Evolutionary conservation across 305 asterid genomes (phyloP), one percentile per base, ranked within the genome.

Genomic region (Fraxinus greggii): DNA sequence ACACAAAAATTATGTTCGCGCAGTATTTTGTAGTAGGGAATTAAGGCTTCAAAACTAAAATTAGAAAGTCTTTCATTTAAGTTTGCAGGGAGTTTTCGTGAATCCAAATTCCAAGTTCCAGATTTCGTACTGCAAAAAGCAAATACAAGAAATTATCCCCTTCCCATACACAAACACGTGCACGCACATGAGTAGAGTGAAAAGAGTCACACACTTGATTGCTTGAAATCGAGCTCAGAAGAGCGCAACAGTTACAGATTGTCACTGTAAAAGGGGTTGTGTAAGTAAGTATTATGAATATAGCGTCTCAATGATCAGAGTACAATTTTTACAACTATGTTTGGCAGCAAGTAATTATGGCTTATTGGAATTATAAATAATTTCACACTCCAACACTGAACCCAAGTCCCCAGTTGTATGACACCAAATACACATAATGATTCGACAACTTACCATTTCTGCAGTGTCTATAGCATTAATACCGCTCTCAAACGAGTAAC

Each of bases 401-500:
- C 6, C 38, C 26, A 12, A 70, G 17, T 73, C 33, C 48, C 36
- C 36, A 42, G 29, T 45, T 79, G 21, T 19, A 40, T 15, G 35
- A 3, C 4, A 40, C 21, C 61, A 17, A 77, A 9, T 70, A 23
- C 75, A 28, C 29, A 8, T 31, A 33, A 74, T 24, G 38, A 63
- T 31, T 69, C 54, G 76, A 72, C 72, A 61, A 29, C 86, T 86
- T 85, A 95, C 99, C 78, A 86, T 70, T 90, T 95, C 99, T 36
- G 98, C 89, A 69, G 98, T 95, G 84, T 95, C 99, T 77, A 95
- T 38, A 13, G 84, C 84, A 84, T 95, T 95, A 79, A 95, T 87
- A 54, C 99, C 99, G 24, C 89, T 87, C 63, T 92, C 97, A 63
- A 94, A 92, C 7, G 98, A 91, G 83, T 92, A 93, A 81, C 86